A percentile compares a stretch with the other conserved stretches of the same genome.
These are phyloP conservation scores for Pholiota microspora DNA, from an alignment of 768 basidiomycete genomes.

Conservation along the genomic window DNA sequence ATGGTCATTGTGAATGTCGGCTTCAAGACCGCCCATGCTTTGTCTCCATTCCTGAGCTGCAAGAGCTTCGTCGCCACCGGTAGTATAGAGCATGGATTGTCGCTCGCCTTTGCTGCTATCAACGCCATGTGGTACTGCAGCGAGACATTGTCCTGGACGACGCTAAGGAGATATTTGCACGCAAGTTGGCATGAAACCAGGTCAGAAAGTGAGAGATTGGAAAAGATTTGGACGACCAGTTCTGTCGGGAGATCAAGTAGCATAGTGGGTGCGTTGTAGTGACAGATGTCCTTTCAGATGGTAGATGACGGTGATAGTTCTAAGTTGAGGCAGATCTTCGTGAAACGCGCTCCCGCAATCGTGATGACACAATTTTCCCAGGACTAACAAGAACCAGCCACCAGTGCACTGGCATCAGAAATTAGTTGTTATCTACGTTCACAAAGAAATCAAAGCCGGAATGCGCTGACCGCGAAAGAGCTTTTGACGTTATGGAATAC, in stretches of 20 bases:
- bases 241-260: slow-evolving; percentile 6
- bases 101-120: slow-evolving; percentile 9
- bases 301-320: not conserved
- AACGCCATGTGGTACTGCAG: slow-evolving; percentile 7
- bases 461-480: too few species aligned
- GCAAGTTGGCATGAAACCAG: not conserved
- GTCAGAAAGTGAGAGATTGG: not conserved
- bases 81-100: slow-evolving; percentile 25
- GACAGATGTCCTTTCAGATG: not conserved
- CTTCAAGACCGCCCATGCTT: slow-evolving; percentile 28
- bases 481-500: too few species aligned
- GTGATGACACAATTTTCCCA: not conserved
- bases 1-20: slow-evolving; percentile 22
- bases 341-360: not conserved
- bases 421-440: too few species aligned
- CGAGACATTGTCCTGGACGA: not conserved
- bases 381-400: not conserved
- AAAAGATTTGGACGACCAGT: slow-evolving; percentile 1
- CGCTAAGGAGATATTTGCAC: not conserved
- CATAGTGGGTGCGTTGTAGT: not conserved
- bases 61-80: slow-evolving; percentile 25
- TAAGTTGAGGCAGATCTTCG: not conserved
- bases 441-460: too few species aligned
- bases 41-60: slow-evolving; percentile 23
- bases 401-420: too few species aligned